phyloP scores from a whole-genome alignment of 257 asterid species.

The Scutellaria baicalensis region DNA sequence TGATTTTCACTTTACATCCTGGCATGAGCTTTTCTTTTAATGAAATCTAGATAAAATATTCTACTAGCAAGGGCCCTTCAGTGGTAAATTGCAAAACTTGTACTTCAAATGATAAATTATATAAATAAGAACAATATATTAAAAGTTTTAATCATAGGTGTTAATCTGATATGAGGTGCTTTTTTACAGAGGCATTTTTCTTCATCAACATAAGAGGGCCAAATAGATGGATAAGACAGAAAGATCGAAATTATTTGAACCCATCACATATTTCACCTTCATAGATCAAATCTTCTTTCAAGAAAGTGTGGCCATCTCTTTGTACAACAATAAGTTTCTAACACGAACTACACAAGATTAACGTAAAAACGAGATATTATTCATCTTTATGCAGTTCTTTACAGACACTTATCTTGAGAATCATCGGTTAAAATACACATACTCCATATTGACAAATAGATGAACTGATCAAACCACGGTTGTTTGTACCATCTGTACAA shows the following conservation, averaged over 20 bases:
- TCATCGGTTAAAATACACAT: neutral
- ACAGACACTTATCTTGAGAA: slow-evolving; percentile 11
- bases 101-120: too few species aligned
- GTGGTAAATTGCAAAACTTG: too few species aligned
- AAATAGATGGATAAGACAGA: neutral
- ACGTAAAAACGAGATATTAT: neutral
- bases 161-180: too few species aligned
- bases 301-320: neutral
- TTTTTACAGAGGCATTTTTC: too few species aligned
- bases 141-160: too few species aligned
- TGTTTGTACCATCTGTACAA: slow-evolving; percentile 16
- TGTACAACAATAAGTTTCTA: neutral
- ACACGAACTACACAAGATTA: slow-evolving; percentile 6
- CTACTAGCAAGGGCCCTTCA: too few species aligned
- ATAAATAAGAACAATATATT: too few species aligned
- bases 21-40: too few species aligned
- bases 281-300: neutral
- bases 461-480: neutral
- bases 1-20: neutral
- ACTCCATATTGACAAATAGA: neutral
- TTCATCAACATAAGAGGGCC: neutral
- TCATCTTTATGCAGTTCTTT: slow-evolving; percentile 12
- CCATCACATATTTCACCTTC: neutral
- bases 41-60: too few species aligned
- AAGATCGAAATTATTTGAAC: neutral